These are phyloP conservation scores for Helenozyma baotianmanensis DNA, from an alignment of 805 yeast genomes.

Conservation along the genomic window DNA sequence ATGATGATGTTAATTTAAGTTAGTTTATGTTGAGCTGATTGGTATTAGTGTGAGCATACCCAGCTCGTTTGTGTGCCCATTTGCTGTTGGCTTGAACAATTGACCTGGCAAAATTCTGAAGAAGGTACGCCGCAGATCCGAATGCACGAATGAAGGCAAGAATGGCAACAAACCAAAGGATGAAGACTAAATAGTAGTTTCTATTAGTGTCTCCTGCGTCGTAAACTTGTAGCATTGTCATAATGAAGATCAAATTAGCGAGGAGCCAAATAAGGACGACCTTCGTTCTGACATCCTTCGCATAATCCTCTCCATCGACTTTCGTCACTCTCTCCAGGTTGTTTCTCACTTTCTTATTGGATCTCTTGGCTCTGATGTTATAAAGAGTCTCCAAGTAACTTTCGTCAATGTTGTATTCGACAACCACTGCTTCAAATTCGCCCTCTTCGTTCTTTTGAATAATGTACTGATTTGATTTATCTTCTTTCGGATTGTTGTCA, in stretches of 20 bases:
- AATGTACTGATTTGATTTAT: constrained; percentile 74
- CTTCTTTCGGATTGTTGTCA: constrained; percentile 62
- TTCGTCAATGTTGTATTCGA: constrained; percentile 80
- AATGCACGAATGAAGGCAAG: constrained; percentile 76
- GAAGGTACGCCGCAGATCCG: constrained; percentile 73
- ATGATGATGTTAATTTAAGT: not conserved
- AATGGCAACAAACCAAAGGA: constrained; percentile 89
- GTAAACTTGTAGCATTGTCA: constrained; percentile 85
- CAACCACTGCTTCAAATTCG: constrained; percentile 70
- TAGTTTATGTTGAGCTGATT: constrained; percentile 26
- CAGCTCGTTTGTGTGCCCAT: constrained; percentile 37
- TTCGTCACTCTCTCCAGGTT: constrained; percentile 19
- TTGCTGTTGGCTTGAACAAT: constrained; percentile 37
- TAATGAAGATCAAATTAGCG: constrained; percentile 70
- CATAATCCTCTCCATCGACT: constrained; percentile 71
- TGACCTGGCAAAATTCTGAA: constrained; percentile 34
- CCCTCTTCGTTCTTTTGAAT: constrained; percentile 78
- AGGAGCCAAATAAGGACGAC: constrained; percentile 96
- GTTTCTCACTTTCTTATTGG: constrained; percentile 43
- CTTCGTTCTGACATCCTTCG: constrained; percentile 88
- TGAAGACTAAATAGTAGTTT: constrained; percentile 76
- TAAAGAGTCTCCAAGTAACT: constrained; percentile 72
- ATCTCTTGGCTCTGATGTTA: constrained; percentile 67
- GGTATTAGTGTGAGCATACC: constrained; percentile 31
- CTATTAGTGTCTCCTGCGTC: constrained; percentile 51